Conservation (phyloP, 441 rosid genomes). For the Adansonia gregorii region DNA sequence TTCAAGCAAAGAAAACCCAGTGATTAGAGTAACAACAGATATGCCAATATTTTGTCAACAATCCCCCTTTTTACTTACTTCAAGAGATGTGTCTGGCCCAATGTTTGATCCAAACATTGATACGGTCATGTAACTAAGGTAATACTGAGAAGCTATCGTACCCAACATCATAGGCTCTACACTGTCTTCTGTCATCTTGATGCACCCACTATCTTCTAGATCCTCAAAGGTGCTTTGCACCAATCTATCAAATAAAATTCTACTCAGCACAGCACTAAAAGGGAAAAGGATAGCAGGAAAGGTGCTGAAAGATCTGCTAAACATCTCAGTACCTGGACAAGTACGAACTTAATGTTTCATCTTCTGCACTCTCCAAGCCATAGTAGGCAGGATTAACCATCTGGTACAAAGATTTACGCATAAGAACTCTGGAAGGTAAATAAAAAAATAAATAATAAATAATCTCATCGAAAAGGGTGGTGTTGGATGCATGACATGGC, state of each 20-base stretch:
- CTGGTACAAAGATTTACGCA: constrained; percentile 43
- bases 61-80: constrained; percentile 54
- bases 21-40: constrained; percentile 1
- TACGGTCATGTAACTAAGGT: constrained; percentile 91
- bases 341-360: constrained; percentile 71
- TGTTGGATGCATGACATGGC: background rate
- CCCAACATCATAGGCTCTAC: constrained; percentile 95
- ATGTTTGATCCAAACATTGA: constrained; percentile 99
- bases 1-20: background rate
- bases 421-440: constrained; percentile 9
- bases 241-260: constrained; percentile 57
- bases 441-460: constrained; percentile 5
- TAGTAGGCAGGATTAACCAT: constrained; percentile 98
- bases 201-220: constrained; percentile 98
- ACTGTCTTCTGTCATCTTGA: constrained; percentile 71
- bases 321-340: constrained; percentile 74
- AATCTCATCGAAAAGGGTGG: background rate
- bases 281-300: constrained; percentile 21
- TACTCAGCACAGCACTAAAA: constrained; percentile 16
- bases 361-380: constrained; percentile 79
- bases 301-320: constrained; percentile 10
- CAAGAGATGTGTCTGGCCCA: constrained; percentile 89
- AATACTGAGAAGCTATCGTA: constrained; percentile 93
- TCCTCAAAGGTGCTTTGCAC: constrained; percentile 95
- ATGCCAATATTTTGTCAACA: constrained; percentile 10